Conservation (phyloP, 2,329 filamentous ascomycete genomes). For the Thermothelomyces thermophilus region DNA sequence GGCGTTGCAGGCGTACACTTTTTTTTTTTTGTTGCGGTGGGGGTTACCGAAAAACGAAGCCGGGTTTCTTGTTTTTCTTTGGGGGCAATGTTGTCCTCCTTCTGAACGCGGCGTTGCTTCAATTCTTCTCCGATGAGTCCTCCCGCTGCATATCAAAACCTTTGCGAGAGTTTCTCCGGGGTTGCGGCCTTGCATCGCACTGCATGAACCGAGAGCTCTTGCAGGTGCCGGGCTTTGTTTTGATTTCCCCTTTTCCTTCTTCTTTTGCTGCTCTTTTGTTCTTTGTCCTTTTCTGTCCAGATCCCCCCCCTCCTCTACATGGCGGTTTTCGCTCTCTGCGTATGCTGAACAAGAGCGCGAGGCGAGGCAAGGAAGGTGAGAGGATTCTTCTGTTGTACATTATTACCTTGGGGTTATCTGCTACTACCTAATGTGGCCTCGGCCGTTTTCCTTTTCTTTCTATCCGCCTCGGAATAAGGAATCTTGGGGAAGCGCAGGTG, state of each 20-base stretch:
- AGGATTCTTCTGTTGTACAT: constrained; percentile 4
- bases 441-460: background rate
- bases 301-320: no score
- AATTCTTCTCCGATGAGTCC: background rate
- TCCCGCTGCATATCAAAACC: background rate
- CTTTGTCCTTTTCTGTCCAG: background rate
- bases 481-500: background rate
- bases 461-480: background rate
- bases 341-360: background rate
- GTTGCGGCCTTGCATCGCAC: no score
- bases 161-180: no score
- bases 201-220: no score
- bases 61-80: background rate
- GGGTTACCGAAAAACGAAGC: constrained; percentile 1
- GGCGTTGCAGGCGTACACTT: constrained; percentile 9
- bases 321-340: background rate
- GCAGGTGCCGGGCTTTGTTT: no score
- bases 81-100: background rate
- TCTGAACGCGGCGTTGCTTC: background rate
- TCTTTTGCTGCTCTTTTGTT: background rate
- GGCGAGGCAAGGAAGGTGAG: background rate
- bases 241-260: no score
- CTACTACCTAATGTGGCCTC: constrained; percentile 6
- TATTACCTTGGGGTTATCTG: constrained; percentile 2
- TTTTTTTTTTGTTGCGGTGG: background rate